A percentile compares a stretch with the other conserved stretches of the same genome.
Evolutionary conservation across 352 stramenopile species (phyloP).

Genomic region (Phytophthora pseudosyringae): DNA sequence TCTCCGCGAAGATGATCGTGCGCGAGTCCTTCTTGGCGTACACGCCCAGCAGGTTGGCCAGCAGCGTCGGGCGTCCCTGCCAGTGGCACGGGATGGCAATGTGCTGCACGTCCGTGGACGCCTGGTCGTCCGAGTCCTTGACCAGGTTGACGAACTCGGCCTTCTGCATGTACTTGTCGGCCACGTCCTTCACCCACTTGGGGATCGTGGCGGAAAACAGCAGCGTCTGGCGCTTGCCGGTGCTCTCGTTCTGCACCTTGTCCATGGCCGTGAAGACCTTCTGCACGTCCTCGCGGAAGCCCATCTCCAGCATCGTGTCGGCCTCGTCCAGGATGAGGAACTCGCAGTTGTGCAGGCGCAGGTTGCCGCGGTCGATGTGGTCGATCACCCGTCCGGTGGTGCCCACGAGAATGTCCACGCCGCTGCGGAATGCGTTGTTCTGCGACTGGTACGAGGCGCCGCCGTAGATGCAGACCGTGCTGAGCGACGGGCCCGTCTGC

Average conservation of each 20-base stretch:
- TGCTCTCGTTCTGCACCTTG: constrained; percentile 61
- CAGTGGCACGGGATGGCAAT: constrained; percentile 94
- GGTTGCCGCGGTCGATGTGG: constrained; percentile 92
- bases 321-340: constrained; percentile 95
- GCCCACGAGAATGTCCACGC: constrained; percentile 93
- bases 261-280: constrained; percentile 92
- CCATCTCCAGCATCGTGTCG: constrained; percentile 97
- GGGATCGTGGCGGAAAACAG: constrained; percentile 96
- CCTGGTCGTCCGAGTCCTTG: constrained; percentile 88
- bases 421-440: constrained; percentile 87
- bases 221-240: constrained; percentile 81
- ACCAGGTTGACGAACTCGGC: constrained; percentile 93
- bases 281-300: constrained; percentile 95
- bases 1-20: constrained; percentile 95
- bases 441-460: constrained; percentile 91
- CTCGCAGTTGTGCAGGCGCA: constrained; percentile 88
- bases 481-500: constrained; percentile 72
- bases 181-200: constrained; percentile 92
- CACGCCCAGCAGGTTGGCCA: constrained; percentile 80
- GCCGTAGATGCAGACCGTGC: constrained; percentile 93
- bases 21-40: constrained; percentile 90
- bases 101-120: constrained; percentile 92
- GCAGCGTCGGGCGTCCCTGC: constrained; percentile 79
- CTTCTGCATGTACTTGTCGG: constrained; percentile 91
- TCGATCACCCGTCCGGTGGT: constrained; percentile 94